Evolutionary conservation across 1,139 yeast species (phyloP).

Genomic region (Yamadazyma sp.): DNA sequence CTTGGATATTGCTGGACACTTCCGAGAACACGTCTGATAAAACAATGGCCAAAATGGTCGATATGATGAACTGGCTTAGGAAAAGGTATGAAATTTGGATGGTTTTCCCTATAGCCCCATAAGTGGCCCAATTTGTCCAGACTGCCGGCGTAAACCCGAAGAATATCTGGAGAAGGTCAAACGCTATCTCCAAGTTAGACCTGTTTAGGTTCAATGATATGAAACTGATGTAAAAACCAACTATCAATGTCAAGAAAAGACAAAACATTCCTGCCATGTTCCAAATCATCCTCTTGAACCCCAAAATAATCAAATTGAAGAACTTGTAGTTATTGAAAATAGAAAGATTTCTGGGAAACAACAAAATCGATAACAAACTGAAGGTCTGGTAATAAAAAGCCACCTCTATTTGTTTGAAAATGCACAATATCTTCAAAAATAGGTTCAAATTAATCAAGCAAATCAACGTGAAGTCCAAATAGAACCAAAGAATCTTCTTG

Average conservation of each 20-base stretch:
- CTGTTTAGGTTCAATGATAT: conserved; percentile 50
- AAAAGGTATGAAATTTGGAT: conserved; percentile 55
- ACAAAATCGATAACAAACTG: conserved; percentile 50
- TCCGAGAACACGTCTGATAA: conserved; percentile 46
- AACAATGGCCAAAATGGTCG: conserved; percentile 61
- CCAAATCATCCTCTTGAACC: conserved; percentile 55
- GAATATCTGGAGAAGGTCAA: conserved; percentile 54
- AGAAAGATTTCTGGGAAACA: conserved; percentile 55
- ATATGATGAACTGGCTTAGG: conserved; percentile 56
- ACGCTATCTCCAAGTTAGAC: conserved; percentile 51
- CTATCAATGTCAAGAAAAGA: conserved; percentile 51
- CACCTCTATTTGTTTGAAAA: conserved; percentile 12
- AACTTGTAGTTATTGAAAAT: conserved; percentile 55
- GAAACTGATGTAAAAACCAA: conserved; percentile 61
- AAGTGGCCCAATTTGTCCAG: conserved; percentile 59
- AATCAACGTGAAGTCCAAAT: conserved; percentile 36
- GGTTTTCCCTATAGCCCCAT: conserved; percentile 48
- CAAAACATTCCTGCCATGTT: conserved; percentile 55
- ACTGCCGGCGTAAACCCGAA: conserved; percentile 68
- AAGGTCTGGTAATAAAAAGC: conserved; percentile 31
- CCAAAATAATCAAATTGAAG: conserved; percentile 52
- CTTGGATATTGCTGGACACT: conserved; percentile 37
- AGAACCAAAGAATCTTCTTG: conserved; percentile 43
- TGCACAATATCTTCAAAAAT: conserved; percentile 20
- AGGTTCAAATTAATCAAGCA: conserved; percentile 32